phyloP scores from a whole-genome alignment of 2,329 filamentous ascomycete genomes.

The Arthrobotrys megalospora region DNA sequence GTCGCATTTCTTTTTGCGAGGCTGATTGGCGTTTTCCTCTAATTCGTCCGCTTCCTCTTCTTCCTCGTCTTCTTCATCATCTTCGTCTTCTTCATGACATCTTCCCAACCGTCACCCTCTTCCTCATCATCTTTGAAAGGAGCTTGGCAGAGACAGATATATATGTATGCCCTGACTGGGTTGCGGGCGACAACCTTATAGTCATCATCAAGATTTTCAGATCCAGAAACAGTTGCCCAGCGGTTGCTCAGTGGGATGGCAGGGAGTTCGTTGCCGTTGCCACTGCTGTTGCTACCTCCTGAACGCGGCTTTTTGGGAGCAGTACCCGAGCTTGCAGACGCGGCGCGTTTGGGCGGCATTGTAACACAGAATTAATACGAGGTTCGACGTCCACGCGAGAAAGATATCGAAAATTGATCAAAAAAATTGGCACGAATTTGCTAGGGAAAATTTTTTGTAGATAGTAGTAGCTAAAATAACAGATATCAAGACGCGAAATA shows the following conservation, averaged over 20 bases:
- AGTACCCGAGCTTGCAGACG: neutral
- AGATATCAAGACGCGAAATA: too few species aligned
- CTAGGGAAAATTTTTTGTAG: too few species aligned
- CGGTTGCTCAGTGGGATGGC: constrained; percentile 62
- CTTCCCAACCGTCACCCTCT: constrained; percentile 2
- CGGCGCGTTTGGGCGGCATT: constrained; percentile 38
- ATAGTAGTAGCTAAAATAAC: neutral
- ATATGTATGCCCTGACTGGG: constrained; percentile 65
- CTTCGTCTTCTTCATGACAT: constrained; percentile 53
- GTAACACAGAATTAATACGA: constrained; percentile 21
- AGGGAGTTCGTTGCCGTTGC: constrained; percentile 1
- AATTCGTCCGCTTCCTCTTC: constrained; percentile 35
- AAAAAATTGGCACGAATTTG: neutral
- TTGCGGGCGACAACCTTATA: constrained; percentile 65
- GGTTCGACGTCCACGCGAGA: constrained; percentile 1
- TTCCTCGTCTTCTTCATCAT: constrained; percentile 55
- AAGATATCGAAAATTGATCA: neutral
- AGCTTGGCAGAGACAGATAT: constrained; percentile 65
- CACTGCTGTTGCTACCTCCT: neutral
- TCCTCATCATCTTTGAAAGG: constrained; percentile 37
- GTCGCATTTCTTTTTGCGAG: constrained; percentile 56
- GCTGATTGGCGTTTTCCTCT: constrained; percentile 54
- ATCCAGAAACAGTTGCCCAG: constrained; percentile 66
- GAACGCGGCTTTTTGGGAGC: constrained; percentile 4
- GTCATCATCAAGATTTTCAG: constrained; percentile 66